Evolutionary conservation across 768 basidiomycete genomes (phyloP).

Genomic region (Baorangia bicolor): DNA sequence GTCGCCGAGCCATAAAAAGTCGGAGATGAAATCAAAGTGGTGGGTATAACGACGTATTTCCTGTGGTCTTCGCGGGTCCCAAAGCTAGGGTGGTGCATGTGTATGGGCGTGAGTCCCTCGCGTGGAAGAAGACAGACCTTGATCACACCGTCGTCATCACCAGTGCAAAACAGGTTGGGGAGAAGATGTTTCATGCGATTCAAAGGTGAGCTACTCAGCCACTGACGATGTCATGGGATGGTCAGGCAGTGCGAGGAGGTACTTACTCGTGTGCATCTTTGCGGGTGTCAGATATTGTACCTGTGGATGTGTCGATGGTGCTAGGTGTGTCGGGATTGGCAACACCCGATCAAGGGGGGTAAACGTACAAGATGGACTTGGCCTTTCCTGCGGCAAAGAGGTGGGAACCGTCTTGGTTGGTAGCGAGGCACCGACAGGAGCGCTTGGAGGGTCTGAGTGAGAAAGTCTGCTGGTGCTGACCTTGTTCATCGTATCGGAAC

Average conservation of each 20-base stretch:
- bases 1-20: conserved; percentile 83
- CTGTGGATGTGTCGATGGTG: conserved; percentile 64
- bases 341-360: not conserved
- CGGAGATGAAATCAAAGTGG: conserved; percentile 93
- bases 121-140: conserved; percentile 52
- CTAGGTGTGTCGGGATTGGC: conserved; percentile 37
- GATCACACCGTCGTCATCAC: conserved; percentile 93
- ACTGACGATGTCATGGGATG: conserved; percentile 34
- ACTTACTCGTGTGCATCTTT: conserved; percentile 69
- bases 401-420: conserved; percentile 63
- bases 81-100: conserved; percentile 53
- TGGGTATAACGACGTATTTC: conserved; percentile 71
- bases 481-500: conserved; percentile 74
- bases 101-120: not conserved
- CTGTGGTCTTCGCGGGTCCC: conserved; percentile 78
- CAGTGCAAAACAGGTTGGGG: conserved; percentile 74
- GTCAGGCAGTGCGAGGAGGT: conserved; percentile 2
- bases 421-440: conserved; percentile 74
- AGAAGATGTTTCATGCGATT: conserved; percentile 78
- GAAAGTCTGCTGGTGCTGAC: conserved; percentile 55
- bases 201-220: conserved; percentile 64
- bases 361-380: conserved; percentile 71
- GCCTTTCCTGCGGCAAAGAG: conserved; percentile 83
- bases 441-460: conserved; percentile 74
- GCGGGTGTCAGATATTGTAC: conserved; percentile 46